Evolutionary conservation across 2,329 filamentous ascomycete genomes (phyloP).

Genomic region (Botrytis sinoallii): DNA sequence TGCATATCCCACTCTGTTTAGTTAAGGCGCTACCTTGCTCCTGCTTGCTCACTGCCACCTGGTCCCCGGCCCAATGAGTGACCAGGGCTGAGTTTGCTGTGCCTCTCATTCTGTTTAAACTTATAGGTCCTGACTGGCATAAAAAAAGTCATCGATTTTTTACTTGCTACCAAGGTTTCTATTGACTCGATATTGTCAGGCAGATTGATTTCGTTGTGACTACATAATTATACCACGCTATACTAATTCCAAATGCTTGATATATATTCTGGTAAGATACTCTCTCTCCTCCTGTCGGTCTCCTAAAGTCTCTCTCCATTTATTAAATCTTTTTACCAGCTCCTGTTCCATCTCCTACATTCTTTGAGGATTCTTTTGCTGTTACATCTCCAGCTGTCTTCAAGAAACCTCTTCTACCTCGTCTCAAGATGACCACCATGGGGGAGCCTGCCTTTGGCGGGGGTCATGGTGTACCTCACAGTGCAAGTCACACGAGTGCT

Average conservation of each 20-base stretch:
- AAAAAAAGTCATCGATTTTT: slow-evolving; percentile 17
- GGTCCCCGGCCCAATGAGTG: slow-evolving; percentile 19
- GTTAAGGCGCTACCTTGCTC: slow-evolving; percentile 12
- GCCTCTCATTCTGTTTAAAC: slow-evolving; percentile 28
- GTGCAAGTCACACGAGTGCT: slow-evolving; percentile 6
- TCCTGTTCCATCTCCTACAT: slow-evolving; percentile 8
- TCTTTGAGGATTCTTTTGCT: not conserved
- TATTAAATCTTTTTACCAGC: not conserved
- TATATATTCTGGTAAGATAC: slow-evolving; percentile 8
- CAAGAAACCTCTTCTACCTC: slow-evolving; percentile 15
- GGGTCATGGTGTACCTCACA: slow-evolving; percentile 6
- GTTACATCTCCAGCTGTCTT: slow-evolving; percentile 14
- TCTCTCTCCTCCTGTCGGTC: not conserved
- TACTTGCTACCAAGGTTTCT: slow-evolving; percentile 24
- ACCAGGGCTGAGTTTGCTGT: slow-evolving; percentile 29
- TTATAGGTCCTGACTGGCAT: slow-evolving; percentile 26
- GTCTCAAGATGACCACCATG: slow-evolving; percentile 14
- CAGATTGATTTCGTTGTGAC: slow-evolving; percentile 21
- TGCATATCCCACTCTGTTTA: slow-evolving; percentile 20
- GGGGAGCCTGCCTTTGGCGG: slow-evolving; percentile 17
- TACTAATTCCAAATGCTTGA: slow-evolving; percentile 14
- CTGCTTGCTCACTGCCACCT: slow-evolving; percentile 28
- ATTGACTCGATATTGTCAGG: slow-evolving; percentile 19
- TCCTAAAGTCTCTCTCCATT: not conserved
- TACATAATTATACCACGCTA: slow-evolving; percentile 23